Conservation (phyloP, 352 stramenopile genomes). For the Phytopythium chamaehyphon region DNA sequence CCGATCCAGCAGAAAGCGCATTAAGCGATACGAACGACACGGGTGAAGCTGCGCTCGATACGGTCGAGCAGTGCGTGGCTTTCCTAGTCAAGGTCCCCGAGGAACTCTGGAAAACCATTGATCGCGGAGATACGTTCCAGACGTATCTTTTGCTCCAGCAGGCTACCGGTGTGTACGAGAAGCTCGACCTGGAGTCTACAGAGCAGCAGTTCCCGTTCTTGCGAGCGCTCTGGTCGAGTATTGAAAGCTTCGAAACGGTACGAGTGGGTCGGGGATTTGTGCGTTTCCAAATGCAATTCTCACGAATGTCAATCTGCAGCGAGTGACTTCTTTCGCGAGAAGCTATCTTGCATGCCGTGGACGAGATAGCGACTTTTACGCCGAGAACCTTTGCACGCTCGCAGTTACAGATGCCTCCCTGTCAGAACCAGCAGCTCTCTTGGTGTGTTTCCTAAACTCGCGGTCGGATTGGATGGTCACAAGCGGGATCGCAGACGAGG, state of each 20-base stretch:
- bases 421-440: slow-evolving; percentile 26
- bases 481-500: slow-evolving; percentile 1
- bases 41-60: neutral
- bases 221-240: slow-evolving; percentile 56
- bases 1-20: neutral
- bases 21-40: neutral
- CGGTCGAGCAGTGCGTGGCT: slow-evolving; percentile 29
- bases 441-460: slow-evolving; percentile 43
- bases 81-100: slow-evolving; percentile 59
- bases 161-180: slow-evolving; percentile 27
- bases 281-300: slow-evolving; percentile 5
- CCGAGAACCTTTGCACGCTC: slow-evolving; percentile 54
- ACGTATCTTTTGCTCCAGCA: slow-evolving; percentile 44
- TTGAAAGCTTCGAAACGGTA: slow-evolving; percentile 62
- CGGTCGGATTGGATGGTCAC: slow-evolving; percentile 49
- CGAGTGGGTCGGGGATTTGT: neutral
- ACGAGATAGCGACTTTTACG: slow-evolving; percentile 55
- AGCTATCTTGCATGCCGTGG: slow-evolving; percentile 51
- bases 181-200: slow-evolving; percentile 9
- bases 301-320: slow-evolving; percentile 19
- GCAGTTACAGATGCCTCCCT: slow-evolving; percentile 25
- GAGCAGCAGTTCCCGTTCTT: slow-evolving; percentile 54
- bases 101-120: slow-evolving; percentile 64
- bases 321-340: slow-evolving; percentile 40
- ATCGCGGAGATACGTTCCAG: slow-evolving; percentile 52